Evolutionary conservation across 2,329 filamentous ascomycete species (phyloP), one percentile per base, ranked within the genome.

Genomic region (Chalaropsis thielavioides): DNA sequence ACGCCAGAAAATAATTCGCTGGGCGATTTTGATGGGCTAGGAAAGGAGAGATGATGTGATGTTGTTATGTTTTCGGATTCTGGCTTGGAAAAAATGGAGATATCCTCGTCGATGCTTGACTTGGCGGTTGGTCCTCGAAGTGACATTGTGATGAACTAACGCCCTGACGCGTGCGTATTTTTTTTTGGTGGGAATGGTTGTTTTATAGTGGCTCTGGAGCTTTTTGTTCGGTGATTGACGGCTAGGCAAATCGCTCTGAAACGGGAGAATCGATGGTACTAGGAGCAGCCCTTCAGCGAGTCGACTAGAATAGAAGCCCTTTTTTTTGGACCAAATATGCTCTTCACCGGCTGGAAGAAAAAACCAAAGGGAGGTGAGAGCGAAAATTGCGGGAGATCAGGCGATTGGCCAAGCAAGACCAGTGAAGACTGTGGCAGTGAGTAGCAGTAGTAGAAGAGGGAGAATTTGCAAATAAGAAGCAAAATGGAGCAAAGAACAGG

Each of bases 1-100:
- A 81, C 78, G 69, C 78, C 78, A 58, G 79, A 78, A 64, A 82
- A 70, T 66, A 81, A 72, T 64, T 82, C 79, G 67, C 79, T 75
- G 24, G 77, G 70, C 0, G 78, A 76, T 71, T 76, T 73, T 68
- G 70, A 49, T 67, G 71, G 67, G 54, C 44, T 63, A 7, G 38
- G 56, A 22, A 63, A 38, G 19, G 62, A 62, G 27, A 62, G 19
- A 11, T 51, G 31, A n/a, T 35, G 17, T 15, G 46, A 15, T 46
- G 31, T 46, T 62, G 13, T 46, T 7, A 27, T 62, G 17, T 63
- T 38, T 17, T 51, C 31, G 27, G 43, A 17, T n/a, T 63, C 35
- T 51, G 15, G 38, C 2, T 64, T 44, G 17, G 62, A 41, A 44
- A 64, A 64, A 44, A 46, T 56, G n/a, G 62, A 56, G 62, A 46